phyloP scores from a whole-genome alignment of 768 basidiomycete genomes.

The Sarcodon aspratus region DNA sequence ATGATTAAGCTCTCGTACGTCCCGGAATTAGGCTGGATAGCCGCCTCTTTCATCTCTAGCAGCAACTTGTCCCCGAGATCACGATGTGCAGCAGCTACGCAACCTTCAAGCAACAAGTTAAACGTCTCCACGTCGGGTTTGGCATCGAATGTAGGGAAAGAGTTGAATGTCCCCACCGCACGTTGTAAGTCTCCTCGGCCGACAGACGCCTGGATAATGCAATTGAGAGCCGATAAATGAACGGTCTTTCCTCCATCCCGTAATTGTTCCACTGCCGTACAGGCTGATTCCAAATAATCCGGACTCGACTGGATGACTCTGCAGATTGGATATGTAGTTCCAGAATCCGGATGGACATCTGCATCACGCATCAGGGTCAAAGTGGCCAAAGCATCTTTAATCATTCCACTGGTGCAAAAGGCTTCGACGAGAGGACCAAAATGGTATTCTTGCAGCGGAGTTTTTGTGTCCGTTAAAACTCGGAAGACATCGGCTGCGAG shows the following conservation, averaged over 20 bases:
- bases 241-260: slow-evolving; percentile 37
- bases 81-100: slow-evolving; percentile 45
- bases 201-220: slow-evolving; percentile 54
- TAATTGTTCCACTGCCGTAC: slow-evolving; percentile 52
- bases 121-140: slow-evolving; percentile 53
- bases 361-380: slow-evolving; percentile 49
- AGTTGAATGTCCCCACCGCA: slow-evolving; percentile 67
- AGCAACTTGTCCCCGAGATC: slow-evolving; percentile 60
- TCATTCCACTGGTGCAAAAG: slow-evolving; percentile 40
- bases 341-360: slow-evolving; percentile 34
- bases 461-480: slow-evolving; percentile 34
- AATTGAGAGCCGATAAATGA: slow-evolving; percentile 51
- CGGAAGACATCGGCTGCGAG: slow-evolving; percentile 58
- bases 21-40: slow-evolving; percentile 39
- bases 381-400: slow-evolving; percentile 53
- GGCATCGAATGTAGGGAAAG: slow-evolving; percentile 40
- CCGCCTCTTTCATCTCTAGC: slow-evolving; percentile 48
- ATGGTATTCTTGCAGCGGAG: slow-evolving; percentile 56
- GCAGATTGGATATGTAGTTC: slow-evolving; percentile 45
- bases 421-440: slow-evolving; percentile 71
- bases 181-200: slow-evolving; percentile 58
- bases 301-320: slow-evolving; percentile 32
- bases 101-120: slow-evolving; percentile 58
- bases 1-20: slow-evolving; percentile 61
- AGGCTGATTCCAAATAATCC: slow-evolving; percentile 51